A percentile compares a stretch with the other conserved stretches of the same genome.
phyloP scores from a whole-genome alignment of 1,284 basidiomycete genomes.

The Heterobasidion parviporum region DNA sequence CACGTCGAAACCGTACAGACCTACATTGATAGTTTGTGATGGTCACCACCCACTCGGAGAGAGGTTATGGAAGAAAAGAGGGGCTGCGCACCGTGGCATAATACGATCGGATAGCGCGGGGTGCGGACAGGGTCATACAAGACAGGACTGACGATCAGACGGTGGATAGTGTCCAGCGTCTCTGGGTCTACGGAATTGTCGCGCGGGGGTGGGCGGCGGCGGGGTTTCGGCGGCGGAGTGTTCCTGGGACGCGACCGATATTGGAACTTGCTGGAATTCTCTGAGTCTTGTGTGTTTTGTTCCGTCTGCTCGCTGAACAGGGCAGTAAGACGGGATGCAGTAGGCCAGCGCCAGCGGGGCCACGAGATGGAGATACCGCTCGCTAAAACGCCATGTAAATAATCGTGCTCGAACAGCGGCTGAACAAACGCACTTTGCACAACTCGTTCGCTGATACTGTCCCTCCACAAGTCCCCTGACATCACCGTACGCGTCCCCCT shows the following conservation, averaged over 20 bases:
- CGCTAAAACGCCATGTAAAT: background rate
- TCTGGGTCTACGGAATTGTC: slow-evolving; percentile 12
- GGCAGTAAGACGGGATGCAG: background rate
- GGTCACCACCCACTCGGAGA: slow-evolving; percentile 6
- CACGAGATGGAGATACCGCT: background rate
- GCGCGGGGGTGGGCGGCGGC: background rate
- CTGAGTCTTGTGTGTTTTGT: background rate
- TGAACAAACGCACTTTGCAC: background rate
- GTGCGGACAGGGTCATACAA: slow-evolving; percentile 69
- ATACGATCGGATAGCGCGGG: slow-evolving; percentile 85
- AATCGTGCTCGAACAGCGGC: background rate
- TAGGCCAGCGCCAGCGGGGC: background rate
- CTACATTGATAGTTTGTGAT: slow-evolving; percentile 29
- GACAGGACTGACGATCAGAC: slow-evolving; percentile 63
- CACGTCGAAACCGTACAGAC: slow-evolving; percentile 92
- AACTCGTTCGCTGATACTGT: background rate
- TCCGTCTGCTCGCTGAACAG: background rate
- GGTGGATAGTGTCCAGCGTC: slow-evolving; percentile 53
- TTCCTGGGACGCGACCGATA: background rate
- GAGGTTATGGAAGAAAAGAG: background rate
- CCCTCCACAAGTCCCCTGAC: background rate
- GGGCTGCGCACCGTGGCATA: slow-evolving; percentile 78
- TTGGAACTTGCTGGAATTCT: background rate
- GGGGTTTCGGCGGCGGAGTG: background rate
- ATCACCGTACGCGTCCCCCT: background rate